A percentile compares a stretch with the other conserved stretches of the same genome.
These are phyloP conservation scores for Sporothrix sp. DNA, from an alignment of 2,329 filamentous ascomycete species.

Conservation along the genomic window DNA sequence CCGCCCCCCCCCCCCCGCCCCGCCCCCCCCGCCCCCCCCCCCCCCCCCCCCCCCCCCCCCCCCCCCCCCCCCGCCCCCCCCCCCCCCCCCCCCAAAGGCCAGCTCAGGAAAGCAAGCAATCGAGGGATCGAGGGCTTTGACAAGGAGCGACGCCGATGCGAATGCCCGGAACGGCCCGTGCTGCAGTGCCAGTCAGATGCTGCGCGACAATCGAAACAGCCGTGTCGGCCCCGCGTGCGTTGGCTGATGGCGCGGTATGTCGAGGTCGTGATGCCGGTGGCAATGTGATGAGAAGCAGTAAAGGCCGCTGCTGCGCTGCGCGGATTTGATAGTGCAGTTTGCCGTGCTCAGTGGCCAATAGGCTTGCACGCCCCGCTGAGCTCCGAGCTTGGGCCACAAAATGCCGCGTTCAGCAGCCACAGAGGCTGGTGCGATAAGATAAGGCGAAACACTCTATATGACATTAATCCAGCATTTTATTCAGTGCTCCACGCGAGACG, in stretches of 20 bases:
- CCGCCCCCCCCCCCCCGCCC: too few relatives aligned
- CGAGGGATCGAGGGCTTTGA: too few relatives aligned
- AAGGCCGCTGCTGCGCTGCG: conserved; percentile 2
- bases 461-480: too few relatives aligned
- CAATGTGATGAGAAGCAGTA: not conserved
- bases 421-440: conserved; percentile 14
- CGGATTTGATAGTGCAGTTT: conserved; percentile 10
- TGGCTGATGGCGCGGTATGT: not conserved
- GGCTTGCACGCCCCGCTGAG: conserved; percentile 13
- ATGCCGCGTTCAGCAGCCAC: conserved; percentile 17
- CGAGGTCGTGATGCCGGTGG: conserved; percentile 5
- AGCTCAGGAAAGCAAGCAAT: too few relatives aligned
- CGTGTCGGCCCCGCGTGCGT: not conserved
- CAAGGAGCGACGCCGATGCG: too few relatives aligned
- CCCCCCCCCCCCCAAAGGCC: too few relatives aligned
- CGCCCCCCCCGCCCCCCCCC: too few relatives aligned
- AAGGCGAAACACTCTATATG: not conserved
- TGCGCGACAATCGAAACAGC: not conserved
- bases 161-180: too few relatives aligned
- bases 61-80: too few relatives aligned
- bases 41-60: too few relatives aligned
- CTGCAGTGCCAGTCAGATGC: not conserved
- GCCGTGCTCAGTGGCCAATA: conserved; percentile 7
- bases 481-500: not conserved
- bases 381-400: conserved; percentile 19